Base-by-base conservation (phyloP, 2,329 filamentous ascomycete species). In the Monosporascus sp. region DNA sequence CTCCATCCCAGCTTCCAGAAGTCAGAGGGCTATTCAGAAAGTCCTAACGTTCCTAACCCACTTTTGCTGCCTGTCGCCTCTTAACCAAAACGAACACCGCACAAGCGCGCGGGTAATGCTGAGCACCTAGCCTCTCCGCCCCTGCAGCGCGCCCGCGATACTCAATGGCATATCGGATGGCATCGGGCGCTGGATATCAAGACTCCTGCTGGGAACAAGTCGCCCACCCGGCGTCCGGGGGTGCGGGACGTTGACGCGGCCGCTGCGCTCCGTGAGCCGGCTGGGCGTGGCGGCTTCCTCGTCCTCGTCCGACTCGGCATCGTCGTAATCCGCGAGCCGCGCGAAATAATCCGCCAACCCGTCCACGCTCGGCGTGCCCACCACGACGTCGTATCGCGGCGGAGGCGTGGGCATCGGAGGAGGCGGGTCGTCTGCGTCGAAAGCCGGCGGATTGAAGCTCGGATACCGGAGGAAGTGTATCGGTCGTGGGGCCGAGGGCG, bases 391-490 rank as follows among this genome's bases (percentile, higher is more conserved):
- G 67, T 97, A 96, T 53, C 88, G 84, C 1, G 92, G 92, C 7
- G 92, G 92, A 1, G 91, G 91, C 0, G 90, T 95, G 58, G 73
- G 65, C 51, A 72, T 56, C 2, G 87, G 84, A 49, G 88, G 88
- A 4, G 89, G 88, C 0, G 88, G 85, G 5, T 84, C 79, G 50
- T 95, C 88, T 5, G 90, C 90, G 56, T 94, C 87, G 64, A 96
- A 96, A 0, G 89, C 83, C 0, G 92, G 91, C 2, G 92, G 92
- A 54, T 91, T 91, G 72, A 91, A 96, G 0, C 90, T 95, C 0
- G 92, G 92, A 6, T 84, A 81, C 24, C 92, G 85, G 35, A 96
- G 72, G 2, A 96, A 79, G 68, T 96, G 92, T 50, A 96, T 95
- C 0, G 92, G 91, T 5, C 90, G 81, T 37, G 81, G 74, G 7